Percentiles rank a stretch among this genome's conserved stretches.
phyloP scores from a whole-genome alignment of 768 basidiomycete species.

The Solioccasus polychromus region DNA sequence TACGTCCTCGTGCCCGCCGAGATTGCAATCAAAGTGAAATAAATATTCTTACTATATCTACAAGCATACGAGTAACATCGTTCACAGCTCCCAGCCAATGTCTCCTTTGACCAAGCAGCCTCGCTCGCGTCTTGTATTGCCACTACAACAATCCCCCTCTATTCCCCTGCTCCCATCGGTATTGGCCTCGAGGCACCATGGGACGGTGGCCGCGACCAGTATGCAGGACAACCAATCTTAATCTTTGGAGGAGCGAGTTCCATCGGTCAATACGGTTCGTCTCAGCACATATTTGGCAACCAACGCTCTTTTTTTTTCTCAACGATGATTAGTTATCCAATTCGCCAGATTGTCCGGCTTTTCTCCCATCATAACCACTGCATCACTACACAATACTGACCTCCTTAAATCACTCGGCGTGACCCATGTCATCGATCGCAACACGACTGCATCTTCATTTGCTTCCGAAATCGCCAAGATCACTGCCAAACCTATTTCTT shows the following conservation, averaged over 20 bases:
- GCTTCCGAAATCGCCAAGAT: constrained; percentile 6
- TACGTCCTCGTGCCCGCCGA: constrained; percentile 18
- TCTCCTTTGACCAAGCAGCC: constrained; percentile 37
- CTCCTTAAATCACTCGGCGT: constrained; percentile 35
- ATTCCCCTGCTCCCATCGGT: constrained; percentile 23
- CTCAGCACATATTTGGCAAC: too few species aligned
- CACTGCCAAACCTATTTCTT: constrained; percentile 4
- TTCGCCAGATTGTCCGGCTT: constrained; percentile 33
- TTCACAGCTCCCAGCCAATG: constrained; percentile 29
- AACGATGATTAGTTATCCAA: constrained; percentile 35
- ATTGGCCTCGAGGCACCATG: constrained; percentile 29
- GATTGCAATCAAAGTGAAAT: constrained; percentile 14
- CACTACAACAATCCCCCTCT: constrained; percentile 35
- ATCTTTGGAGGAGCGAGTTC: constrained; percentile 37
- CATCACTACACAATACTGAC: constrained; percentile 32
- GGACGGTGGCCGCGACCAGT: constrained; percentile 29
- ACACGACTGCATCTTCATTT: constrained; percentile 12
- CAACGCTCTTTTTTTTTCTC: too few species aligned
- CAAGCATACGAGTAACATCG: too few species aligned
- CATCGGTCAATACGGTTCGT: constrained; percentile 37
- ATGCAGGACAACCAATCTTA: constrained; percentile 31
- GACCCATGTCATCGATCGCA: constrained; percentile 35
- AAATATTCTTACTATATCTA: too few species aligned
- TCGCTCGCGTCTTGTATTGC: constrained; percentile 33
- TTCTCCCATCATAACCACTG: constrained; percentile 37